Evolutionary conservation across 2,329 filamentous ascomycete genomes (phyloP), one percentile per base, ranked within the genome.

Genomic region (Aureobasidium melanogenum): DNA sequence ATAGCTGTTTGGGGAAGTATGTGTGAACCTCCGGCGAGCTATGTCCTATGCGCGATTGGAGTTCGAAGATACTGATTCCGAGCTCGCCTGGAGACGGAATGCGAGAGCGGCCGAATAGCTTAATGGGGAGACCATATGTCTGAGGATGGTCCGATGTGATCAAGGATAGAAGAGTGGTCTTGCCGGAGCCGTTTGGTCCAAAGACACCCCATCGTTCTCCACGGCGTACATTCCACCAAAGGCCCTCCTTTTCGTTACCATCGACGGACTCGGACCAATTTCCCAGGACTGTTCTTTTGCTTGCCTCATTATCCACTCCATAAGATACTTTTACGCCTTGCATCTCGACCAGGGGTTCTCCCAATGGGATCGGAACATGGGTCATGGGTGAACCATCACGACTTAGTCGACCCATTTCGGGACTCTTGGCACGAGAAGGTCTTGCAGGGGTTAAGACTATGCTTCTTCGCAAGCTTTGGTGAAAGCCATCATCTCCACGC

Each of bases 71-170:
- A 0, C 90, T 95, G 36, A 97, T 85, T 0, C 90, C 91, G 0
- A 82, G 82, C 59, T 83, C 72, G 0, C 88, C 88, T 0, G 83
- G 82, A 60, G 88, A 84, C 0, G 93, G 91, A 0, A 97, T 79
- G 22, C 94, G 84, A 60, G 87, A 88, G 24, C 85, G 85, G 0
- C 91, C 91, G 71, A 99, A 97, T 15, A 97, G 80, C 67, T 84
- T 87, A 63, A 99, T 87, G 0, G 93, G 92, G 26, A 92, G 83
- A 0, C 89, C 90, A 72, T 97, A 99, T 0, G 92, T 86, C 73
- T 97, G 93, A 0, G 94, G 94, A 68, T 99, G 94, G 69, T 99
- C 94, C 0, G 93, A 97, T 63, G 90, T 95, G 63, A 99, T 88
- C 6, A 99, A 81, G 5, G 91, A 94, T 30, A 97, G 83, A 41